phyloP scores from a whole-genome alignment of 2,329 filamentous ascomycete genomes.

The Exophiala viscosa region DNA sequence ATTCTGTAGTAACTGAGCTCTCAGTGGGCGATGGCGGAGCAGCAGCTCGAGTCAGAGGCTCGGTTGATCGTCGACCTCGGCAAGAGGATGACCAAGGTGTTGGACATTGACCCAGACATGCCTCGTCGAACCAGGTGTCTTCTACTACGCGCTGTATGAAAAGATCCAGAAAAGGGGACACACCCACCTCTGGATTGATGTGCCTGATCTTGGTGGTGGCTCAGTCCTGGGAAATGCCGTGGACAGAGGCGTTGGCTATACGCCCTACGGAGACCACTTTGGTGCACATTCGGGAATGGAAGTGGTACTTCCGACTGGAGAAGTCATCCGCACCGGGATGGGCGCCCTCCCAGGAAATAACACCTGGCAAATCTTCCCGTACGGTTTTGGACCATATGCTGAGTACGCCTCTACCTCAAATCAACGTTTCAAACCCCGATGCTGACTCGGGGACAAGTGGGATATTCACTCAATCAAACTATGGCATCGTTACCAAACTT shows the following conservation, averaged over 20 bases:
- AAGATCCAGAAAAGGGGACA: slow-evolving; percentile 37
- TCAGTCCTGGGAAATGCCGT: slow-evolving; percentile 36
- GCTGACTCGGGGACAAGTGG: neutral
- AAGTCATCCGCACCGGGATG: slow-evolving; percentile 41
- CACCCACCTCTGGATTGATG: slow-evolving; percentile 42
- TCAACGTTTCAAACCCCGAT: no score
- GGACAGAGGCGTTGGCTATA: slow-evolving; percentile 36
- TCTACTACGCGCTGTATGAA: slow-evolving; percentile 39
- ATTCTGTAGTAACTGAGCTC: slow-evolving; percentile 25
- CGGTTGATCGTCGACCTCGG: slow-evolving; percentile 45
- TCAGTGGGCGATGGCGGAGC: slow-evolving; percentile 43
- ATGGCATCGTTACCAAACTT: slow-evolving; percentile 27
- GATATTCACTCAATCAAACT: slow-evolving; percentile 26
- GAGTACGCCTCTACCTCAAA: neutral
- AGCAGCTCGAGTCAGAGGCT: slow-evolving; percentile 43
- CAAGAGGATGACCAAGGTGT: slow-evolving; percentile 40
- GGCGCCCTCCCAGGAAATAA: slow-evolving; percentile 29
- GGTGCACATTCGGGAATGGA: slow-evolving; percentile 45
- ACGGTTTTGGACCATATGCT: slow-evolving; percentile 9
- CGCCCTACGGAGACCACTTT: slow-evolving; percentile 41
- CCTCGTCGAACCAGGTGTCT: slow-evolving; percentile 44
- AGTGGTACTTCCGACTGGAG: slow-evolving; percentile 39
- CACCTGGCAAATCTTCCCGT: slow-evolving; percentile 14
- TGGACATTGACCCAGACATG: slow-evolving; percentile 38
- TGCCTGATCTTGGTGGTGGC: slow-evolving; percentile 35